Percentiles rank a stretch among this genome's conserved stretches.
Conservation (phyloP, 202 grass and related monocot genomes). For the Saccharum hybrid region DNA sequence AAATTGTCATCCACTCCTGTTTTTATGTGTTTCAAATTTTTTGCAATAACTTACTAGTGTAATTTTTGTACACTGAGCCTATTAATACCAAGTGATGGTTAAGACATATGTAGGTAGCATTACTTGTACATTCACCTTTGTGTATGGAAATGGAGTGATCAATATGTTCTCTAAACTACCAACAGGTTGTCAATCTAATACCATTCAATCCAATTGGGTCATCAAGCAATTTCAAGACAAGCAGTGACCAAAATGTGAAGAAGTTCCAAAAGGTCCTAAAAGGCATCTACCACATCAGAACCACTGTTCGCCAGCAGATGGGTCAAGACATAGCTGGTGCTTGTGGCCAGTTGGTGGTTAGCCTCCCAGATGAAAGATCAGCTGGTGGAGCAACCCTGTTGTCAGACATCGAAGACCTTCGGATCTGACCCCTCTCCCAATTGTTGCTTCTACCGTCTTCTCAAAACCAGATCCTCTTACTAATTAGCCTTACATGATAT, state of each 20-base stretch:
- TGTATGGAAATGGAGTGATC: constrained; percentile 6
- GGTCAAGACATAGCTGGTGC: constrained; percentile 95
- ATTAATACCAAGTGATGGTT: not conserved
- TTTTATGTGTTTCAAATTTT: no score
- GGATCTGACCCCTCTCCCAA: constrained; percentile 43
- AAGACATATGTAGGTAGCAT: not conserved
- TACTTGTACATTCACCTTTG: not conserved
- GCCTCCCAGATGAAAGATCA: constrained; percentile 86
- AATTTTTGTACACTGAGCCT: not conserved
- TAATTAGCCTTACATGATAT: constrained; percentile 31
- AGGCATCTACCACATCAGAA: constrained; percentile 80
- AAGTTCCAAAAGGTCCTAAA: constrained; percentile 86
- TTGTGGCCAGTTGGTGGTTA: constrained; percentile 92
- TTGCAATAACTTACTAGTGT: not conserved
- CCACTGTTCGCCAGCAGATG: constrained; percentile 87
- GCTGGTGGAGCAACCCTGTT: constrained; percentile 69
- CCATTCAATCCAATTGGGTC: constrained; percentile 93
- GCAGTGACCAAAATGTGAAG: constrained; percentile 77
- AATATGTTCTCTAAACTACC: constrained; percentile 17
- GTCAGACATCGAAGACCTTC: constrained; percentile 91
- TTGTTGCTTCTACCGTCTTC: constrained; percentile 33
- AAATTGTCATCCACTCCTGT: not conserved
- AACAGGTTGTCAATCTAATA: constrained; percentile 95
- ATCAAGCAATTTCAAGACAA: constrained; percentile 83
- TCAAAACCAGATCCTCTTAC: constrained; percentile 24